Evolutionary conservation across 805 yeast genomes (phyloP), one percentile per base, ranked within the genome.

Genomic region (Candida easanensis): DNA sequence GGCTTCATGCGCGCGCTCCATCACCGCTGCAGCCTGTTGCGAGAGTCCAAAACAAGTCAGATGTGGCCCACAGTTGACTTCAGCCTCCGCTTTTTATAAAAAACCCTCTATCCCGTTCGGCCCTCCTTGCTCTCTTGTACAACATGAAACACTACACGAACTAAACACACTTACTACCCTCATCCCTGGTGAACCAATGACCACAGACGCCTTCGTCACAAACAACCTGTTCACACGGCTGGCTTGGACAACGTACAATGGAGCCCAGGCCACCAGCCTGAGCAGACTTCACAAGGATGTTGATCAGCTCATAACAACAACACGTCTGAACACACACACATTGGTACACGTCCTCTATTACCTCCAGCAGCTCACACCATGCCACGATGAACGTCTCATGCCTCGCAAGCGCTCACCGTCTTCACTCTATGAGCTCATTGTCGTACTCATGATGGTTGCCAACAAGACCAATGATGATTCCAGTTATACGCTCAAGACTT

Each of bases 391-490:
- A 14, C 17, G 6, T 18, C 38, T 22, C 26, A 14, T 33, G 26
- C 6, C 39, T 3, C 5, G 25, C 10, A 22, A 11, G 5, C 32
- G 39, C 19, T 20, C 40, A 16, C 8, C 39, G 8, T 25, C 30
- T 4, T 55, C 49, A 14, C 41, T 58, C 17, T 46, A 30, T 22
- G 52, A 53, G 23, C 49, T 40, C 17, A 38, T 41, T 73, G 78
- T 45, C 44, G 54, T 52, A 9, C 46, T 61, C 15, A 43, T 61
- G 44, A 60, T 61, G 60, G 36, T 52, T 68, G 56, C 62, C 60
- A 74, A 75, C 56, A 75, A 75, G 55, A 60, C 70, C 18, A 64
- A 60, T 45, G 76, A 75, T 53, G 80, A 75, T 50, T 76, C 71
- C 39, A 68, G 73, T 33, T 75, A 73, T 47, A 73, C 79, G 2